These are phyloP conservation scores for Ophiocordyceps camponoti-saundersi DNA, from an alignment of 2,329 filamentous ascomycete genomes.

Conservation along the genomic window DNA sequence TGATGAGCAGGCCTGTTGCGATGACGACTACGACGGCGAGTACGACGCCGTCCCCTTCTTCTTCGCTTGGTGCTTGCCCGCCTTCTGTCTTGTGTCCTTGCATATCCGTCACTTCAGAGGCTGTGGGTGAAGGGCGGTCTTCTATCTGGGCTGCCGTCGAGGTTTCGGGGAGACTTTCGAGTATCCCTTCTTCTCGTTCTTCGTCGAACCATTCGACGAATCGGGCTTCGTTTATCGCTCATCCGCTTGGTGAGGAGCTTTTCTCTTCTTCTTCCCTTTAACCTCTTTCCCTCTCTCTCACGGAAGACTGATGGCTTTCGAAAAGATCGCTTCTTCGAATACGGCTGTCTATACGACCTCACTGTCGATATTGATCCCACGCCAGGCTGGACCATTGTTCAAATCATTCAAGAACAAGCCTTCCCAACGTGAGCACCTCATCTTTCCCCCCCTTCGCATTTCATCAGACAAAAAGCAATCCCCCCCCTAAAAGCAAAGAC, in stretches of 20 bases:
- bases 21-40: neutral
- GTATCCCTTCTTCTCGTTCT: constrained; percentile 3
- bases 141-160: constrained; percentile 33
- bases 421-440: constrained; percentile 23
- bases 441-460: too few relatives aligned
- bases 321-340: constrained; percentile 17
- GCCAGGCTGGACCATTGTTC: constrained; percentile 21
- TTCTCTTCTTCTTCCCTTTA: neutral
- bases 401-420: constrained; percentile 27
- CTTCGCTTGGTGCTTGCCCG: too few relatives aligned
- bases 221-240: constrained; percentile 4
- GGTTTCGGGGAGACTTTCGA: constrained; percentile 22
- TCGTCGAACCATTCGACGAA: neutral
- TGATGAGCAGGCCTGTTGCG: neutral
- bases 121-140: constrained; percentile 15
- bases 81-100: constrained; percentile 20
- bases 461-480: constrained; percentile 5
- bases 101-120: constrained; percentile 25
- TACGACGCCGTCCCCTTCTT: neutral
- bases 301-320: constrained; percentile 1
- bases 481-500: neutral
- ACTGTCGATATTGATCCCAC: constrained; percentile 26
- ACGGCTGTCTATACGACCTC: constrained; percentile 32
- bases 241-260: constrained; percentile 7
- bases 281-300: neutral